Base-by-base conservation (phyloP, 768 basidiomycete genomes). In the Hypsizygus marmoreus region DNA sequence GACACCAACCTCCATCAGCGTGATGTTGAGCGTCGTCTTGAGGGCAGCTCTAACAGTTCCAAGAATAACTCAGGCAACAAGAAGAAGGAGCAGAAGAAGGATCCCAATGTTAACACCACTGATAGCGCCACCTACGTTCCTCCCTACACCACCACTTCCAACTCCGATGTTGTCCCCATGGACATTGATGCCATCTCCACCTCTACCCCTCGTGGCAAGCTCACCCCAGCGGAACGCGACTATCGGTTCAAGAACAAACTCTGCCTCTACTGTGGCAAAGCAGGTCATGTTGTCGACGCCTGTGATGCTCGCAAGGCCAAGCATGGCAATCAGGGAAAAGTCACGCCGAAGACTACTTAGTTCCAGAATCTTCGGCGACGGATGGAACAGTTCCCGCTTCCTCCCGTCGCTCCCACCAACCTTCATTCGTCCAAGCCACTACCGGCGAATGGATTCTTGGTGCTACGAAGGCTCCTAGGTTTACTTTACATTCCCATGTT, bases 251-350 rank as follows among this genome's bases (percentile, higher is more conserved):
- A 55, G 8, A 33, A 64, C 1, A 53, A 55, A 14, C 58, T 73
- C 3, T 73, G 70, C 51, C 41, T 63, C 16, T 72, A 71, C 43
- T 74, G 71, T 35, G 64, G 67, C 4, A 39, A 56, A 35, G 57
- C 60, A 11, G 52, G 59, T 12, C 70, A 73, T 44, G 32, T 38
- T 1, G 57, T 58, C 24, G 26, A 51, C 2, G 51, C 60, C 30
- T 72, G 70, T 53, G 57, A 41, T 51, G 61, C 36, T 48, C n/a
- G 34, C n/a, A 28, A 35, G 28, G 32, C 47, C 31, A 31, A 32
- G n/a, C 9, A 29, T 19, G 12, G 36, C 16, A 31, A 25, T 23
- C n/a, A 20, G 54, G 60, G 62, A 61, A 63, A 64, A 61, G 63
- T 58, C 50, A 55, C 44, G 53, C 58, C 55, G 50, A 55, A 51